A percentile compares a stretch with the other conserved stretches of the same genome.
These are phyloP conservation scores for Teunomyces tritomae DNA, from an alignment of 805 yeast species.

Conservation along the genomic window DNA sequence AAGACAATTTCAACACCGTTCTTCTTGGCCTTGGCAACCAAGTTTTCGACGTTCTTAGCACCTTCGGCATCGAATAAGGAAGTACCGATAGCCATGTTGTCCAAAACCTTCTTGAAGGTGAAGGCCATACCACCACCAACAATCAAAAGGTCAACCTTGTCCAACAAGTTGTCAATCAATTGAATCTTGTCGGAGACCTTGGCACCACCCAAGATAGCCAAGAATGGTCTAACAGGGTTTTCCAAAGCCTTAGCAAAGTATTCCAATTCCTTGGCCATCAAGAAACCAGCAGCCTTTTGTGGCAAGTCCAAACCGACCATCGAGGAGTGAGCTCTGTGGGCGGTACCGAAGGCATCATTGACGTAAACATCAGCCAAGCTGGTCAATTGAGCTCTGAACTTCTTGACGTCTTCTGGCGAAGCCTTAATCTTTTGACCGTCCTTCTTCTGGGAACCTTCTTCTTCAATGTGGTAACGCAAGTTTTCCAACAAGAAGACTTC, in stretches of 20 bases:
- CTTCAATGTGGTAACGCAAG: constrained; percentile 97
- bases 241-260: constrained; percentile 98
- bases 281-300: constrained; percentile 98
- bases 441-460: constrained; percentile 90
- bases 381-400: constrained; percentile 87
- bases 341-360: constrained; percentile 98
- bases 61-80: constrained; percentile 93
- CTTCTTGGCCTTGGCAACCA: constrained; percentile 94
- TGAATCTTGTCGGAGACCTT: constrained; percentile 98
- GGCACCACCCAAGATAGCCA: constrained; percentile 99
- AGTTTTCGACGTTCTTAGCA: constrained; percentile 88
- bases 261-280: constrained; percentile 94
- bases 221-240: constrained; percentile 96
- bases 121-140: constrained; percentile 99
- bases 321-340: constrained; percentile 99
- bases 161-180: constrained; percentile 93
- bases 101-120: constrained; percentile 94
- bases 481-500: constrained; percentile 90
- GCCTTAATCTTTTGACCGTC: constrained; percentile 95
- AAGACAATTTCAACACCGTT: constrained; percentile 90
- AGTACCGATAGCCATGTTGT: constrained; percentile 83
- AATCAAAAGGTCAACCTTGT: constrained; percentile 91
- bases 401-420: constrained; percentile 73
- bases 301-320: constrained; percentile 97
- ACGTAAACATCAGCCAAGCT: constrained; percentile 94